Base-by-base conservation (phyloP, 73 alveolate species). In the Paraurostyla sp. region DNA sequence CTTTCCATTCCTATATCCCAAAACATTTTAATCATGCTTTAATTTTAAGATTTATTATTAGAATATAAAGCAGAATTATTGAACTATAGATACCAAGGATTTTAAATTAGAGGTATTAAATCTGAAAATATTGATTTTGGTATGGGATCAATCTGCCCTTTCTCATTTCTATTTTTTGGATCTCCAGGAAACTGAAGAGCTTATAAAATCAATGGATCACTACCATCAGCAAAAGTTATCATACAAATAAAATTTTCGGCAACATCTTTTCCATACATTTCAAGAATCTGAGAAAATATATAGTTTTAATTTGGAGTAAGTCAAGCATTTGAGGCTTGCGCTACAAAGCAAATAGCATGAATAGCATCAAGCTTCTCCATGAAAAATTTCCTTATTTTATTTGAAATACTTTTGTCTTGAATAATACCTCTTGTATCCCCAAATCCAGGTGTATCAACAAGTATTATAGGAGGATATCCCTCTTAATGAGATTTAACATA, bases 371-470 rank as follows among this genome's bases (percentile, higher is more conserved):
- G 27, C 15, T 7, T 16, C 1, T 6, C 25, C n/a, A 9, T 30
- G 48, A 82, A 58, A 35, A 25, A 68, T 68, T 6, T 30, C 32
- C 33, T 33, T 49, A 82, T 82, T 62, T 82, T 29, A 0, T 82
- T 48, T 4, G 71, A 48, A 27, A 68, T 62, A 13, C 0, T 38
- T 22, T 40, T 0, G 60, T 82, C 91, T 35, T 82, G 30, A 11
- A 15, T 6, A 22, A 71, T 49, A 27, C 76, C 80, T 83, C 92
- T 71, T 15, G 87, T 69, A 73, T 83, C 89, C 27, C 88, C 88
- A 40, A 83, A 83, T 38, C 92, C 80, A 13, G 92, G 92, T 43
- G 92, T 63, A 43, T 83, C 92, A 2, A 83, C 57, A 63, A 83
- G 33, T 29, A 78, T 83, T 41, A 83, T 15, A 4, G 46, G 76